Base-by-base conservation (phyloP, 805 yeast genomes). In the Ogataea ramenticola region DNA sequence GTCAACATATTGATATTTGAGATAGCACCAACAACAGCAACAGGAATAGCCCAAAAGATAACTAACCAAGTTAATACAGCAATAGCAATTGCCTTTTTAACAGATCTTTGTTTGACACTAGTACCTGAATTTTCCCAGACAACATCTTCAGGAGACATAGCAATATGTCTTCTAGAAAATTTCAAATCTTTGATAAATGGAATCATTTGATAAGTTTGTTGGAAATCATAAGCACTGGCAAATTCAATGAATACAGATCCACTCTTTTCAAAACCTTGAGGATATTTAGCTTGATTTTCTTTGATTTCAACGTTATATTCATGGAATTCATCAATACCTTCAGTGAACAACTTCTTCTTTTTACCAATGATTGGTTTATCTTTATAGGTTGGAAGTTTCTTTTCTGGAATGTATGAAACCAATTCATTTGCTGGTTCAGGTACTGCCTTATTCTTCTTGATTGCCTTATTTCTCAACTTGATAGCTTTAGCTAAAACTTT, bases 1-100 rank as follows among this genome's bases (percentile, higher is more conserved):
- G 85, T 86, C 58, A 89, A 71, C 57, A 74, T 82, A 51, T 82
- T 79, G 53, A 91, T 76, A 65, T 91, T 93, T 21, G 98, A 91
- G 50, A 93, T 82, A 54, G 80, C 75, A 77, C 98, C 98, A 42
- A 91, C 96, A 56, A 88, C 89, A n/a, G 97, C 96, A 34, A 91
- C 97, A 10, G 99, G 99, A 54, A 91, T 80, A 36, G 96, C 82
- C 98, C 98, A 91, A 66, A 89, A 88, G 40, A 91, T 77, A 48
- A 91, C 79, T 64, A 82, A 68, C 46, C 77, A 55, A 22, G 85
- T 78, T 56, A 85, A 70, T 41, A 88, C 67, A 15, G 86, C 70
- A 44, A 70, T 71, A 1, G 95, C 91, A 43, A 74, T 66, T 21
- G 75, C 45, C 46, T 70, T 72, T 67, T 80, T 82, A 20, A 74